Conservation (phyloP, 202 grass and related monocot genomes). For the Carex sylvatica region DNA sequence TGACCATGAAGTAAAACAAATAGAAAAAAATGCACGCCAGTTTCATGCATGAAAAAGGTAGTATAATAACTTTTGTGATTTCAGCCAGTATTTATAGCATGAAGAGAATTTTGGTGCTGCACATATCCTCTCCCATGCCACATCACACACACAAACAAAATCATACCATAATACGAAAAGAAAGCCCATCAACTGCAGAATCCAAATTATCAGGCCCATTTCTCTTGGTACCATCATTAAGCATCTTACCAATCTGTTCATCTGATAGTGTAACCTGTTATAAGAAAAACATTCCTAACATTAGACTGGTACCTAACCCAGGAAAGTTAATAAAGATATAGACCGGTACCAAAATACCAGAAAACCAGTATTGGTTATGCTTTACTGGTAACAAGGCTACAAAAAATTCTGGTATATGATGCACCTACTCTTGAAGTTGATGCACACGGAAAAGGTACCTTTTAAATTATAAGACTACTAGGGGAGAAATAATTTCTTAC, state of each 20-base stretch:
- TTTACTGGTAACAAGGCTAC: neutral
- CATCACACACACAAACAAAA: neutral
- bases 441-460: neutral
- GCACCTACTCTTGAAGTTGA: too few relatives aligned
- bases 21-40: neutral
- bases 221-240: slow-evolving; percentile 24
- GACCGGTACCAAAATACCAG: neutral
- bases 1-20: neutral
- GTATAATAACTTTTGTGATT: neutral
- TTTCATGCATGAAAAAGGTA: slow-evolving; percentile 1
- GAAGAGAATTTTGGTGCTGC: neutral
- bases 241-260: slow-evolving; percentile 34
- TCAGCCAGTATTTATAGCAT: neutral
- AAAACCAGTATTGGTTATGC: neutral
- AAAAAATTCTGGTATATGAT: neutral
- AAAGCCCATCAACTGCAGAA: slow-evolving; percentile 28
- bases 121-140: too few relatives aligned
- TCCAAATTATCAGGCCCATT: slow-evolving; percentile 28
- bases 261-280: slow-evolving; percentile 63
- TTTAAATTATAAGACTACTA: neutral
- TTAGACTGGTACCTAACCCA: slow-evolving; percentile 15
- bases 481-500: slow-evolving; percentile 45
- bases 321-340: neutral
- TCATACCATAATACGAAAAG: slow-evolving; percentile 64
- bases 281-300: slow-evolving; percentile 24